phyloP scores from a whole-genome alignment of 768 basidiomycete species.

The Coprinellus micaceus region DNA sequence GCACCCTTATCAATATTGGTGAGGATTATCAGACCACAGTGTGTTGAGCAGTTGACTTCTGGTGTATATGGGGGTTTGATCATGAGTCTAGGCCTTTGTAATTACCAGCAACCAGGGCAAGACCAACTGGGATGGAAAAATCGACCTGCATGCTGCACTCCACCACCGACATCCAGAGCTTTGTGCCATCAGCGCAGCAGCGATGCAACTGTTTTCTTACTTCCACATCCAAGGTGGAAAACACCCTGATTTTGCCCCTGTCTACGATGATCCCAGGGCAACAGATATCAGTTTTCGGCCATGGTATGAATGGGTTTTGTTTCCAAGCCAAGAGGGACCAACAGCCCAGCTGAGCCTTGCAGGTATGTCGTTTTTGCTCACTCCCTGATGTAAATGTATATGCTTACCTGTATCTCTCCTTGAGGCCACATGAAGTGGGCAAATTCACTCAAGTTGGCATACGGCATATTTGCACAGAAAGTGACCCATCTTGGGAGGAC shows the following conservation, averaged over 20 bases:
- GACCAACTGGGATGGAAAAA: background rate
- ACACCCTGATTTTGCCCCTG: background rate
- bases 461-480: background rate
- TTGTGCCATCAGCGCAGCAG: background rate
- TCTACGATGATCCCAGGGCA: background rate
- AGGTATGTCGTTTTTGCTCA: background rate
- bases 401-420: background rate
- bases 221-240: background rate
- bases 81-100: background rate
- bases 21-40: background rate
- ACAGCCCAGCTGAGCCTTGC: background rate
- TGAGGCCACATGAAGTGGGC: background rate
- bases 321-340: background rate
- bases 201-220: background rate
- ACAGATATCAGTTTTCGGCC: background rate
- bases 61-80: background rate
- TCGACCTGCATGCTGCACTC: background rate
- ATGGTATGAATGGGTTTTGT: background rate
- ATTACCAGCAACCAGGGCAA: slow-evolving; percentile 1
- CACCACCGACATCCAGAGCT: background rate
- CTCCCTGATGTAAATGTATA: background rate
- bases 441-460: background rate
- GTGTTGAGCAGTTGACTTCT: background rate
- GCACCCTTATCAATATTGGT: background rate
- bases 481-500: background rate